Conservation (phyloP, 495 filamentous ascomycete genomes). For the Aspergillus ostianus region DNA sequence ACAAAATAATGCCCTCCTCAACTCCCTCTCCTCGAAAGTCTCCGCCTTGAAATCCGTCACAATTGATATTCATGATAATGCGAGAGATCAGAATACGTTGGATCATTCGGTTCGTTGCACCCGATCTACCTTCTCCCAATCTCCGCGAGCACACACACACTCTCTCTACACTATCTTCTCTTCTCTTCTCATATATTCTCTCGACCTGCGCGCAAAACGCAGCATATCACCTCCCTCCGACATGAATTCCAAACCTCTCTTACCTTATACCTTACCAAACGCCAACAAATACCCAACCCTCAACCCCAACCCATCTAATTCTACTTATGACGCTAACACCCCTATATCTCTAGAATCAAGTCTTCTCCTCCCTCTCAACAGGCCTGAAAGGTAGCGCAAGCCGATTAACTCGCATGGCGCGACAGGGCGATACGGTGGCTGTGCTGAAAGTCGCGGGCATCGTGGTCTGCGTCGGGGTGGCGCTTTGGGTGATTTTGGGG, state of each 20-base stretch:
- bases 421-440: conserved; percentile 83
- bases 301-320: not conserved
- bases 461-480: conserved; percentile 66
- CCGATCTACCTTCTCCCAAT: not conserved
- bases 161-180: no score
- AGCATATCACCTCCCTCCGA: no score
- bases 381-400: conserved; percentile 79
- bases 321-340: not conserved
- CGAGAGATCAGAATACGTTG: conserved; percentile 79
- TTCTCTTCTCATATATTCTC: no score
- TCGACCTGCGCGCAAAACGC: no score
- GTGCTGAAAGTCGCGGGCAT: conserved; percentile 87
- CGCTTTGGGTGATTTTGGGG: conserved; percentile 69
- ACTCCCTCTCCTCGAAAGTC: conserved; percentile 86
- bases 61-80: conserved; percentile 97
- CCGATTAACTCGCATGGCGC: conserved; percentile 89
- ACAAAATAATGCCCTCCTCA: conserved; percentile 94
- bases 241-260: no score
- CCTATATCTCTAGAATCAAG: conserved; percentile 47
- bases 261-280: no score
- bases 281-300: no score
- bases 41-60: conserved; percentile 92
- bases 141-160: no score
- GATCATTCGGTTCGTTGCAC: conserved; percentile 71
- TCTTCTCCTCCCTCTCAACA: conserved; percentile 57